Evolutionary conservation across 306 rosid genomes (phyloP), one percentile per base, ranked within the genome.

Genomic region (Gastrolobium bilobum): DNA sequence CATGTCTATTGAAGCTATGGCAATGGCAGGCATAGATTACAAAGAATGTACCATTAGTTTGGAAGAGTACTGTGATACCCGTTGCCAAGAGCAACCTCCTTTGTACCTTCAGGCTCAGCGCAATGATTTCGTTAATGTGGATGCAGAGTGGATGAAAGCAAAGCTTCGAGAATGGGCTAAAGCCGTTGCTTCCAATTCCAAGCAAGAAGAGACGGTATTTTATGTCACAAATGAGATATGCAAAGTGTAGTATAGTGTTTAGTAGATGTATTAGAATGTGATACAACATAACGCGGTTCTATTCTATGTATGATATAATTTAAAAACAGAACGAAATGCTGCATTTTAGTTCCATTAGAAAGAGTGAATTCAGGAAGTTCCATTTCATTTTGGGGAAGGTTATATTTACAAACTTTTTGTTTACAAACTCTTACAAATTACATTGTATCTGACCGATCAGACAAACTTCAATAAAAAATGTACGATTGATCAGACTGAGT

Each of bases 21-120:
- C 90, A 3, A 87, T 87, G 88, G 90, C 80, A 4, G 81, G 88
- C 34, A 51, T 71, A 69, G 88, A 82, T 64, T 79, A 62, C 31
- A 30, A 34, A 9, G 71, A 81, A 82, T 81, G 82, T 53, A 67
- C 10, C 72, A 72, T 75, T 67, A 35, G 51, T 34, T 71, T 72
- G 4, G 80, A 80, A 29, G 79, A 82, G 65, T 72, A 20, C 26
- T 20, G 47, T 76, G 81, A 84, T 10, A 9, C 68, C 1, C 20
- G 4, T 26, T 57, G 43, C 33, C 35, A 30, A 33, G 56, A 57
- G 6, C 77, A 52, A 33, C 29, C 85, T 37, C 81, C 85, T 68
- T 74, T 51, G 34, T 68, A 68, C 56, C 76, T 82, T 69, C 62
- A 71, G 56, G 73, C 48, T 11, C 75, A 76, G 60, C 8, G 4